Evolutionary conservation across 352 stramenopile species (phyloP).

Genomic region (Globisporangium acanthophoron): DNA sequence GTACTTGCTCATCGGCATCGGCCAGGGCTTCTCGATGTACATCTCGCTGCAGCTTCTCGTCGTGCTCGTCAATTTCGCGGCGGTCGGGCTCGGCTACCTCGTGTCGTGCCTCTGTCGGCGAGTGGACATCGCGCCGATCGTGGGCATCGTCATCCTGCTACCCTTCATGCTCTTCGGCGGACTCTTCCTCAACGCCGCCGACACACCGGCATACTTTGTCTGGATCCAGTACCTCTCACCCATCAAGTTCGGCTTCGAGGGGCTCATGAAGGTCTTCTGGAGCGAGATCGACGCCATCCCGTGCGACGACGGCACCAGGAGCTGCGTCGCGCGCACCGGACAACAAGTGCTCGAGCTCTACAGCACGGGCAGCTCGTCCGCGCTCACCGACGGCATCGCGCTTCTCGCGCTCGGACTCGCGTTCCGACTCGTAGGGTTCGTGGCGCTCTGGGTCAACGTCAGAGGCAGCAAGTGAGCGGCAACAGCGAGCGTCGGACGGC

Average conservation of each 20-base stretch:
- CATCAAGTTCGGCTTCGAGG: conserved; percentile 31
- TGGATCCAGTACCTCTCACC: conserved; percentile 28
- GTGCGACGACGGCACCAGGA: conserved; percentile 9
- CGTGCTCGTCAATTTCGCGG: conserved; percentile 14
- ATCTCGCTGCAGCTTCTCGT: conserved; percentile 26
- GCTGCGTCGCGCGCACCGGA: conserved; percentile 19
- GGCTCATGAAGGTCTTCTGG: conserved; percentile 33
- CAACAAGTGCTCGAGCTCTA: conserved; percentile 21
- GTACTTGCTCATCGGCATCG: conserved; percentile 30
- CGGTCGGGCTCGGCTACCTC: conserved; percentile 24
- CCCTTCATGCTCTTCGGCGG: conserved; percentile 28
- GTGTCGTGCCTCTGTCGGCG: conserved; percentile 23
- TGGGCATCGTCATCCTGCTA: conserved; percentile 24
- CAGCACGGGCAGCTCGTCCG: not conserved
- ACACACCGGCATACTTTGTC: conserved; percentile 23
- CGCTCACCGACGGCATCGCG: too few relatives aligned
- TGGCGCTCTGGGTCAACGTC: too few relatives aligned
- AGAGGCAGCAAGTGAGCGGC: too few relatives aligned
- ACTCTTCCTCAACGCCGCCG: conserved; percentile 25
- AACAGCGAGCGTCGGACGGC: too few relatives aligned
- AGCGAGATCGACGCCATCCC: conserved; percentile 18
- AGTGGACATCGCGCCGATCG: conserved; percentile 22
- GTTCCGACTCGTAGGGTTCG: too few relatives aligned
- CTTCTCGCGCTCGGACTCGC: too few relatives aligned
- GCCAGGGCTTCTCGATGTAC: conserved; percentile 19